Evolutionary conservation across 345 rosid genomes (phyloP).

Genomic region (Populus davidiana): DNA sequence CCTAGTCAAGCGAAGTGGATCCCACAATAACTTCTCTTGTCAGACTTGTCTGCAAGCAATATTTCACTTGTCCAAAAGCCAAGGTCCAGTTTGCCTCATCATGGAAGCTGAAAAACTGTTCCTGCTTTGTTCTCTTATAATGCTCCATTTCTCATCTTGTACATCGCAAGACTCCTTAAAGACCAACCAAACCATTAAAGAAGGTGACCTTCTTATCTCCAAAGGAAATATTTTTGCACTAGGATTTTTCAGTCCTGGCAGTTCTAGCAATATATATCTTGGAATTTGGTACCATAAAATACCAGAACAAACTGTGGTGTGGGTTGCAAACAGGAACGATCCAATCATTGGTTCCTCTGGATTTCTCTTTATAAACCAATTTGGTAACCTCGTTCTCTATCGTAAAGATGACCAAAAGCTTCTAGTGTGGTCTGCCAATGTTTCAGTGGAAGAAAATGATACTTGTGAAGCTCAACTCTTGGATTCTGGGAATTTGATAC

Average conservation of each 20-base stretch:
- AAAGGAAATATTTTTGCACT: background rate
- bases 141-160: background rate
- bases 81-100: background rate
- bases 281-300: background rate
- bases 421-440: conserved; percentile 10
- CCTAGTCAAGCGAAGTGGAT: too few relatives aligned
- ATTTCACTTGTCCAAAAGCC: too few relatives aligned
- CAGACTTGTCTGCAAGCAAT: too few relatives aligned
- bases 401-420: background rate
- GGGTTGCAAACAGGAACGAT: conserved; percentile 13
- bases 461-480: too few relatives aligned
- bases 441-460: background rate
- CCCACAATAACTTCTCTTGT: too few relatives aligned
- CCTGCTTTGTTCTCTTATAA: background rate
- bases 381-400: conserved; percentile 1
- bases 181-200: too few relatives aligned
- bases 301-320: background rate
- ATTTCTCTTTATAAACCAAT: background rate
- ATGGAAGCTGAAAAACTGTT: background rate
- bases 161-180: too few relatives aligned
- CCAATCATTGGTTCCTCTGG: conserved; percentile 9
- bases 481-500: too few relatives aligned
- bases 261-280: too few relatives aligned
- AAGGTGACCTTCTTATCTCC: too few relatives aligned
- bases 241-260: too few relatives aligned